Evolutionary conservation across 441 rosid species (phyloP).

Genomic region (Erodium trifolium): DNA sequence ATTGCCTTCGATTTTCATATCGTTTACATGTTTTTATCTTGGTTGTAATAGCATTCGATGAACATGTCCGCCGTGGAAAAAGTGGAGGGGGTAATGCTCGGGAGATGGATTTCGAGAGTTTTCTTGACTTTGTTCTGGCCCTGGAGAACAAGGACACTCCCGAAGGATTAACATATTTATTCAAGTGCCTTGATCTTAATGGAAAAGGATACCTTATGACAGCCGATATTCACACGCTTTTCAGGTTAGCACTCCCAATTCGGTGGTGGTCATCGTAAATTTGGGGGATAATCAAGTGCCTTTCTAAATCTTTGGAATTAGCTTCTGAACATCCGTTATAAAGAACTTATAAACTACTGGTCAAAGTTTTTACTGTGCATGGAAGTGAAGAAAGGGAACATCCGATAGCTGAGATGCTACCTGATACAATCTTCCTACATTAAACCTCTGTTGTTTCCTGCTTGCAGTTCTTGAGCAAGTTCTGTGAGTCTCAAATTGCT

Average conservation of each 20-base stretch:
- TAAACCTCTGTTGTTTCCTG: conserved; percentile 67
- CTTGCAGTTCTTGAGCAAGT: conserved; percentile 57
- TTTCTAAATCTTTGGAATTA: no score
- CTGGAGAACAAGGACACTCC: conserved; percentile 93
- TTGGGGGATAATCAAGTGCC: no score
- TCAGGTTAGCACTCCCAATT: conserved; percentile 46
- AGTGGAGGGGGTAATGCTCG: conserved; percentile 54
- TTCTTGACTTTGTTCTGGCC: conserved; percentile 88
- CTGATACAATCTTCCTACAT: conserved; percentile 94
- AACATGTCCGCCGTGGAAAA: conserved; percentile 83
- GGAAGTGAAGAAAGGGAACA: conserved; percentile 98
- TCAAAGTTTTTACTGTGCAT: conserved; percentile 3
- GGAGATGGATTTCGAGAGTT: conserved; percentile 97
- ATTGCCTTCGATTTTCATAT: not conserved
- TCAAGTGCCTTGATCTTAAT: conserved; percentile 84
- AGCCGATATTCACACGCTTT: conserved; percentile 94
- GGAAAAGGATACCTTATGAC: conserved; percentile 87
- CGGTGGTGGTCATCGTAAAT: not conserved
- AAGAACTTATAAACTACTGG: not conserved
- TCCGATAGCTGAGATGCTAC: conserved; percentile 59
- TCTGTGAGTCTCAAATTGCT: conserved; percentile 60
- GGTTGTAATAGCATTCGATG: conserved; percentile 62
- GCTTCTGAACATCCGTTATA: no score
- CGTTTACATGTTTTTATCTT: conserved; percentile 8
- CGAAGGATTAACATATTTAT: conserved; percentile 87